Evolutionary conservation across 768 basidiomycete species (phyloP), one percentile per base, ranked within the genome.

Genomic region (Termitomyces sp.): DNA sequence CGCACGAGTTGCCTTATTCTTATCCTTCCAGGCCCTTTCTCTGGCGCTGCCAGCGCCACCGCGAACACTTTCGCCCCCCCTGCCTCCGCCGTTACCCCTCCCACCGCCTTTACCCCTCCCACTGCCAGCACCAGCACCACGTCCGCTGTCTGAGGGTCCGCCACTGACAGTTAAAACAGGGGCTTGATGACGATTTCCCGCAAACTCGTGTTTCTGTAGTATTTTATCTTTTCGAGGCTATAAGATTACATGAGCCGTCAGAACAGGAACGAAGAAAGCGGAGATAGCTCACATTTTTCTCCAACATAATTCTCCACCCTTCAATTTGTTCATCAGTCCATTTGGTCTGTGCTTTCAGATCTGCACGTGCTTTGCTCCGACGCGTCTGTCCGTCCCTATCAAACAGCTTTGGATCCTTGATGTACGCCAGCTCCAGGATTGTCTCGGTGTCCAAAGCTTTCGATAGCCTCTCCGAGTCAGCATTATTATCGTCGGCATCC

Each of bases 291-390:
- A 96, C 95, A 66, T 95, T 88, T 64, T 88, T 76, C 58, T 98
- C 95, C 58, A 97, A 70, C 88, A 96, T 93, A 57, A 91, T 86
- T 58, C 74, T 82, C 94, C 94, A 97, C 0, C 94, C 95, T 70
- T 97, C 94, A 30, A 97, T 86, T 67, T 96, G 94, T 64, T 89
- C 89, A 66, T 97, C 86, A 11, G 69, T 75, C 86, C 88, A 90
- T 12, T 88, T 88, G 37, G 93, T 96, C 64, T 82, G 78, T 22
- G 79, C 75, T 63, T 80, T 84, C 56, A 98, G 74, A 44, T 88
- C 84, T 1, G 74, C 76, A 30, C 95, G 75, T 0, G 79, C 78
- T 66, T 88, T 87, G 60, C 87, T 81, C 59, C 89, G 75, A 55
- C 93, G 72, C 18, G 93, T 95, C 44, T 76, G 76, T 0, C 80